Percentiles rank a stretch among this genome's conserved stretches.
Evolutionary conservation across 192 early-diverging fungal species (phyloP).

Genomic region (Coemansia sp.): DNA sequence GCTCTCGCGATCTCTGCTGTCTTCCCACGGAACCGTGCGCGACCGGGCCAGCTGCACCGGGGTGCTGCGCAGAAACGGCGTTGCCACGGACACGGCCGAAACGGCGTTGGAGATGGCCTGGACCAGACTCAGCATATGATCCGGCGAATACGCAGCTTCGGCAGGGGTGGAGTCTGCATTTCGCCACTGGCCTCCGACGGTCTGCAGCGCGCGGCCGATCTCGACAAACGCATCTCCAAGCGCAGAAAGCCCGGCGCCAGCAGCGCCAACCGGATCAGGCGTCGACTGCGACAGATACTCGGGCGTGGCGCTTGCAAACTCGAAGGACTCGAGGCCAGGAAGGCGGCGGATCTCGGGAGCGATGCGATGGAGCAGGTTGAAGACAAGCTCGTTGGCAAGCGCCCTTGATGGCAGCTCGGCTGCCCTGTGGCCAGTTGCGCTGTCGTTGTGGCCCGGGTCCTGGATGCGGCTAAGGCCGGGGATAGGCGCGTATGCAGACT

Average conservation of each 20-base stretch:
- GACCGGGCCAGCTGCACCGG: slow-evolving; percentile 1
- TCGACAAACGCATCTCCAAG: slow-evolving; percentile 42
- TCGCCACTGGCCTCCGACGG: slow-evolving; percentile 35
- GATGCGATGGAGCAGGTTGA: slow-evolving; percentile 23
- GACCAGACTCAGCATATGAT: slow-evolving; percentile 18
- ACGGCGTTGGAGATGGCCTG: slow-evolving; percentile 17
- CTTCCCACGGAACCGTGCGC: neutral
- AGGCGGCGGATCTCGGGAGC: slow-evolving; percentile 33
- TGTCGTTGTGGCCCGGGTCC: neutral
- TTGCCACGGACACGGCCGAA: slow-evolving; percentile 13
- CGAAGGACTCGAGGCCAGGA: slow-evolving; percentile 21
- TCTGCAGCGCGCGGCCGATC: slow-evolving; percentile 35
- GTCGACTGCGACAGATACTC: slow-evolving; percentile 20
- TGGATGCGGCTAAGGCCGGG: slow-evolving; percentile 18
- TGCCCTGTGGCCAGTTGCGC: neutral
- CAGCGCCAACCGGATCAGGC: slow-evolving; percentile 13
- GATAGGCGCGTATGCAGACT: slow-evolving; percentile 16
- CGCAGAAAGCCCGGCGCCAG: slow-evolving; percentile 18
- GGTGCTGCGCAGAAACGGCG: slow-evolving; percentile 28
- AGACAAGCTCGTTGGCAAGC: slow-evolving; percentile 37
- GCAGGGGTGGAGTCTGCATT: neutral
- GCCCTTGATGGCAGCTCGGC: slow-evolving; percentile 19
- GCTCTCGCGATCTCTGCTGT: neutral
- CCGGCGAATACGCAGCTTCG: slow-evolving; percentile 8
- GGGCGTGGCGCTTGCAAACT: slow-evolving; percentile 13